Evolutionary conservation across 495 filamentous ascomycete genomes (phyloP).

Genomic region (Penicillium coprophilum): DNA sequence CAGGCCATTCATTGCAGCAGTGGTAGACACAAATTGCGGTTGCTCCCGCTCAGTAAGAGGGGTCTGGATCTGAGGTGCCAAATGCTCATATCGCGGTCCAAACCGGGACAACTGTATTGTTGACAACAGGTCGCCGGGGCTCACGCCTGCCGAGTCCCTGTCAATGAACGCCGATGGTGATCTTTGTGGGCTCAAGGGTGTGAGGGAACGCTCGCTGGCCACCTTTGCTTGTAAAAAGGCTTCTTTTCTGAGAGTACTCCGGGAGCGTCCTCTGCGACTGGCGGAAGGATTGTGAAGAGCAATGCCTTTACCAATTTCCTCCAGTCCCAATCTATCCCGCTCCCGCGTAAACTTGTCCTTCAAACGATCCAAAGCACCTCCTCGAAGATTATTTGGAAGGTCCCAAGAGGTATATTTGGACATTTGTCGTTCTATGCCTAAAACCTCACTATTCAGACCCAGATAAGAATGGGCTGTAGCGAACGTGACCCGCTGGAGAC

Average conservation of each 20-base stretch:
- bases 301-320: constrained; percentile 90
- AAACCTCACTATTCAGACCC: constrained; percentile 83
- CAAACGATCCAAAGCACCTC: constrained; percentile 75
- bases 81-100: constrained; percentile 40
- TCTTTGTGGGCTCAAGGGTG: constrained; percentile 21
- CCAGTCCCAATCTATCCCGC: constrained; percentile 75
- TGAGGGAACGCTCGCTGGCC: constrained; percentile 25
- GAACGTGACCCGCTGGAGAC: constrained; percentile 91
- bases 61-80: constrained; percentile 40
- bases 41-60: constrained; percentile 60
- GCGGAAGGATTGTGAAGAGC: constrained; percentile 83
- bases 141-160: constrained; percentile 46
- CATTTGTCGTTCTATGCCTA: constrained; percentile 89
- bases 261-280: constrained; percentile 67
- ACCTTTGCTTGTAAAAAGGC: constrained; percentile 68
- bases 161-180: constrained; percentile 15
- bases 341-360: constrained; percentile 93
- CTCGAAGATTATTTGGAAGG: constrained; percentile 87
- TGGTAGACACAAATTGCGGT: constrained; percentile 54
- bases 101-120: constrained; percentile 73
- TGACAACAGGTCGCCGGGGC: constrained; percentile 76
- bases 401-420: constrained; percentile 88
- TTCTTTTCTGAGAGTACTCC: constrained; percentile 75
- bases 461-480: constrained; percentile 92
- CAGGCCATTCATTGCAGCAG: constrained; percentile 28